phyloP scores from a whole-genome alignment of 106 monocot species.

The Dioscorea zingiberensis region DNA sequence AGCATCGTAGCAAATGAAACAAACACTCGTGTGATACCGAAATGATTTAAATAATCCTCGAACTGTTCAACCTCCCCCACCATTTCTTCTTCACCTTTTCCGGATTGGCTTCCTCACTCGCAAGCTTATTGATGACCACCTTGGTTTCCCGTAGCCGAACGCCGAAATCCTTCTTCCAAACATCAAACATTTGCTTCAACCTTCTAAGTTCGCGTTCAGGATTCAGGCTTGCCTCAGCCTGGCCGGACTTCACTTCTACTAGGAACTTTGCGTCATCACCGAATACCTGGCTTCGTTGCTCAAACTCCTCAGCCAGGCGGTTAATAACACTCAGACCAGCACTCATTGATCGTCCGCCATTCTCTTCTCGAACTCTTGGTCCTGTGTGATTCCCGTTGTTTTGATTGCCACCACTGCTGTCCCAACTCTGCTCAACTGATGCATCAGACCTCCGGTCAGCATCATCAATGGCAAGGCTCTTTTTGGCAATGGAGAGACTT shows the following conservation, averaged over 20 bases:
- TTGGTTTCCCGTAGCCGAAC: constrained; percentile 55
- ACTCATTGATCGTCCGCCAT: constrained; percentile 24
- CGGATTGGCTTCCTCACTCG: constrained; percentile 20
- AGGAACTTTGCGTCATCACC: constrained; percentile 71
- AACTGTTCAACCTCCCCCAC: constrained; percentile 64
- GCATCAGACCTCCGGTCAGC: constrained; percentile 40
- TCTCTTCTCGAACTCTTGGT: constrained; percentile 12
- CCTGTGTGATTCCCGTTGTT: constrained; percentile 6
- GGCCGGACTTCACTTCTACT: constrained; percentile 92
- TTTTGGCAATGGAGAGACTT: constrained; percentile 78
- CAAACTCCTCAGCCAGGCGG: constrained; percentile 71
- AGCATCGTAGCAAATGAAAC: neutral
- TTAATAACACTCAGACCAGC: constrained; percentile 42
- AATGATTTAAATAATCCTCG: constrained; percentile 28
- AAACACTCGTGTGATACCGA: neutral
- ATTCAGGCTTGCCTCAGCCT: constrained; percentile 65
- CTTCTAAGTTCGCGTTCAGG: constrained; percentile 72
- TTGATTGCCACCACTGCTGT: constrained; percentile 15
- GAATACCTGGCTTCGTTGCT: constrained; percentile 62
- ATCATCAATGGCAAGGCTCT: constrained; percentile 58
- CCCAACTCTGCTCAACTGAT: constrained; percentile 52
- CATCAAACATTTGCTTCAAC: constrained; percentile 68
- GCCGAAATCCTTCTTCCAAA: constrained; percentile 83
- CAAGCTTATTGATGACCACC: constrained; percentile 37
- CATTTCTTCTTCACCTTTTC: constrained; percentile 52